Evolutionary conservation across 371 early-diverging fungal genomes (phyloP), one percentile per base, ranked within the genome.

Genomic region (Syncephalastrum contaminatum): DNA sequence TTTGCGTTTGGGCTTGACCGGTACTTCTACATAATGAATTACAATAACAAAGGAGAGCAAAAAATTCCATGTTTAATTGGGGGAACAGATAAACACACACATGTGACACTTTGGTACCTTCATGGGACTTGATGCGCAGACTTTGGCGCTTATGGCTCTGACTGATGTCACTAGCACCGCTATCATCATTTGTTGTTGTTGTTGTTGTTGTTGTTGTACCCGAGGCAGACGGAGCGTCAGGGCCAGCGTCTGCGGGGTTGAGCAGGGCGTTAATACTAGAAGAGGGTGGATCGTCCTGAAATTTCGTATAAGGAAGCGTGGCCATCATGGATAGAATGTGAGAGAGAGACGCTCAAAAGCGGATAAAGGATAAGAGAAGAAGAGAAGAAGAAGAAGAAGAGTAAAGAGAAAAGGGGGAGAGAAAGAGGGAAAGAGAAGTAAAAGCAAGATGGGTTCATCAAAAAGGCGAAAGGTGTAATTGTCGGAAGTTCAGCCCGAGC

Each of bases 1-100:
- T 65, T 88, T 88, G 58, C 91, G 82, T 63, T 88, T 91, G 24
- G 87, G 83, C 61, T 85, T 76, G 39, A 51, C 43, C 16, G 61
- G 61, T 19, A 47, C 51, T 54, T n/a, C 19, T 24, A 16, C 41
- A 21, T 53, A 14, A 42, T 40, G 15, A 53, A 53, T 25, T 53
- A 39, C 43, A 53, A 53, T 43, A 53, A 40, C 21, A 42, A 42
- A 27, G 21, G 53, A 43, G 30, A 41, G 13, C 19, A 18, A 53
- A 21, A 25, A 39, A 51, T 19, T 19, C 25, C 25, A 18, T 15
- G n/a, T 25, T 19, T 25, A 39, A 39, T 39, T 18, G 16, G 40
- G n/a, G 36, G 12, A 16, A 36, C n/a, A 30, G 39, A 51, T 25
- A 25, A 16, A 30, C 27, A 27, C 42, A 19, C 40, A 48, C 21